These are phyloP conservation scores for Hypoxylon fuscum DNA, from an alignment of 495 filamentous ascomycete species.

Conservation along the genomic window DNA sequence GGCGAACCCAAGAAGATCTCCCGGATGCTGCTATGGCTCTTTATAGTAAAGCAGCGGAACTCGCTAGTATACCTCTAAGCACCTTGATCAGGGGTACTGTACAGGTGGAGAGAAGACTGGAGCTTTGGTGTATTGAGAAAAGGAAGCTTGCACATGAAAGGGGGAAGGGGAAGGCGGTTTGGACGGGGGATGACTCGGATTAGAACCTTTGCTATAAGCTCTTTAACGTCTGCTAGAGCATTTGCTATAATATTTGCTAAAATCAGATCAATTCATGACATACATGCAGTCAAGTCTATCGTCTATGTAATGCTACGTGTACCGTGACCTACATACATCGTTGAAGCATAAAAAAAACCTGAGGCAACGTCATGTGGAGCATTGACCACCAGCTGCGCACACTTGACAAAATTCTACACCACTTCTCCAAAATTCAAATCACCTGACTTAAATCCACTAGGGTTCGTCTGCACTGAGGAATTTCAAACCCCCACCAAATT, in stretches of 20 bases:
- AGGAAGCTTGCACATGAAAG: slow-evolving; percentile 43
- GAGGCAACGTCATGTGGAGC: neutral
- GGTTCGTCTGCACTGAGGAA: slow-evolving; percentile 32
- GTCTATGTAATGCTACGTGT: no score
- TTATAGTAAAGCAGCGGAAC: slow-evolving; percentile 63
- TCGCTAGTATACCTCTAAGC: slow-evolving; percentile 44
- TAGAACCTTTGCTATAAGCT: no score
- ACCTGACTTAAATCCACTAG: slow-evolving; percentile 34
- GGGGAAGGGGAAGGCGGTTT: slow-evolving; percentile 44
- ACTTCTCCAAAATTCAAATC: slow-evolving; percentile 29
- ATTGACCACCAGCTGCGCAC: neutral
- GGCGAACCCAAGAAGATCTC: slow-evolving; percentile 65
- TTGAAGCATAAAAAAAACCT: no score
- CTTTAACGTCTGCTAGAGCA: no score
- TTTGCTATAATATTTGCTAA: no score
- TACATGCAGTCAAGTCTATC: no score
- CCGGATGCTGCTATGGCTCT: slow-evolving; percentile 62
- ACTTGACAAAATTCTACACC: slow-evolving; percentile 15
- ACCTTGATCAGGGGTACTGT: slow-evolving; percentile 54
- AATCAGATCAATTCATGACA: no score
- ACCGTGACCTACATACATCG: no score
- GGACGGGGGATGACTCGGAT: slow-evolving; percentile 35
- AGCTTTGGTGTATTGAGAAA: slow-evolving; percentile 59
- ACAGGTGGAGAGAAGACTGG: slow-evolving; percentile 61
- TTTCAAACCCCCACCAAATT: slow-evolving; percentile 43